Percentiles rank a stretch among this genome's conserved stretches.
These are phyloP conservation scores for Colletotrichum sp. DNA, from an alignment of 2,329 filamentous ascomycete genomes.

Conservation along the genomic window DNA sequence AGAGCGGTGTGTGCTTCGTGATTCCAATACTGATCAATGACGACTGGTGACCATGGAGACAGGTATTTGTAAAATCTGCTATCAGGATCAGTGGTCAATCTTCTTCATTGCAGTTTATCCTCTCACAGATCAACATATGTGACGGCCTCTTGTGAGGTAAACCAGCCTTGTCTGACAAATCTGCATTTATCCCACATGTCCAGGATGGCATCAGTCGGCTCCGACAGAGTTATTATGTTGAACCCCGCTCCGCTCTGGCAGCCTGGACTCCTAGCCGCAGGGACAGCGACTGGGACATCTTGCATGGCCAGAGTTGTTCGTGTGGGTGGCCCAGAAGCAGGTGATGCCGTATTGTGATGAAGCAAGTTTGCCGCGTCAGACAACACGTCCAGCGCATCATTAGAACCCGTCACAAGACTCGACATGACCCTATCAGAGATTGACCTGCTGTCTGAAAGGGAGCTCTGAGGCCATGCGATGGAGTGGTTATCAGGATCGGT, in stretches of 20 bases:
- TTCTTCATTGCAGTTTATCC: background rate
- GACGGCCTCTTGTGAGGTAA: slow-evolving; percentile 29
- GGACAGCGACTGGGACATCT: background rate
- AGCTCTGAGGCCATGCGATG: background rate
- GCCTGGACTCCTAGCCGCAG: background rate
- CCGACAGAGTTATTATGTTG: slow-evolving; percentile 15
- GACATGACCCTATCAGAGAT: background rate
- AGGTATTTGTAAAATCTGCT: slow-evolving; percentile 10
- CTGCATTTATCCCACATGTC: slow-evolving; percentile 29
- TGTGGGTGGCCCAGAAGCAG: background rate
- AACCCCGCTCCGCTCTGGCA: background rate
- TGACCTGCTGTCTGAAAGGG: background rate
- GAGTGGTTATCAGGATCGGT: background rate
- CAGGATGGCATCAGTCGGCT: slow-evolving; percentile 23
- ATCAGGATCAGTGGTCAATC: background rate
- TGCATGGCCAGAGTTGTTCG: background rate
- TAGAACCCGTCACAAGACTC: background rate
- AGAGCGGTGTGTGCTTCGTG: slow-evolving; percentile 18
- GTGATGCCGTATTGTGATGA: background rate
- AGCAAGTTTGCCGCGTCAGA: background rate
- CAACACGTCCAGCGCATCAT: background rate
- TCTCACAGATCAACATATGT: slow-evolving; percentile 28
- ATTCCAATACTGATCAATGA: background rate
- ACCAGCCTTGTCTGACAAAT: slow-evolving; percentile 28
- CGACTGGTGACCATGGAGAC: background rate